Evolutionary conservation across 768 basidiomycete species (phyloP).

Genomic region (Agrocybe chaxingu): DNA sequence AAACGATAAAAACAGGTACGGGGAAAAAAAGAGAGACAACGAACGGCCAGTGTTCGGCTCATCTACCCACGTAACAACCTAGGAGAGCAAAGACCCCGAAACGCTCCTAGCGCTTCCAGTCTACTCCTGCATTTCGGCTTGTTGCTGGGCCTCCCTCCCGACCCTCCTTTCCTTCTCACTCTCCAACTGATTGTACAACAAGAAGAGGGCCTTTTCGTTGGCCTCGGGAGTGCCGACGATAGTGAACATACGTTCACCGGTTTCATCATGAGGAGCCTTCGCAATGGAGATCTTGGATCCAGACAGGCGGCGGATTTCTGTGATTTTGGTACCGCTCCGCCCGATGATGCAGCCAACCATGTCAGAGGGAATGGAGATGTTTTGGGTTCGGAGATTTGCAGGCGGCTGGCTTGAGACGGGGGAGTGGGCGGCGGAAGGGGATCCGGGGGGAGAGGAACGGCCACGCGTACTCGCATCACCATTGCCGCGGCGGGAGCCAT

Average conservation of each 20-base stretch:
- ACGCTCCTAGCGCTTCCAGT: not conserved
- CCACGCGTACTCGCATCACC: slow-evolving; percentile 49
- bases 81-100: slow-evolving; percentile 3
- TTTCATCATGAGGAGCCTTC: slow-evolving; percentile 98
- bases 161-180: slow-evolving; percentile 95
- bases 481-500: slow-evolving; percentile 59
- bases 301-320: slow-evolving; percentile 96
- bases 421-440: slow-evolving; percentile 41
- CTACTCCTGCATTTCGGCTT: slow-evolving; percentile 57
- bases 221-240: slow-evolving; percentile 95
- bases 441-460: slow-evolving; percentile 47
- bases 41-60: slow-evolving; percentile 1
- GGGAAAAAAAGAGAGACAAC: slow-evolving; percentile 7
- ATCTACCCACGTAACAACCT: slow-evolving; percentile 7
- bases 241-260: slow-evolving; percentile 99
- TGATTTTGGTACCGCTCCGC: slow-evolving; percentile 96
- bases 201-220: slow-evolving; percentile 96
- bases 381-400: slow-evolving; percentile 93
- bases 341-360: slow-evolving; percentile 99
- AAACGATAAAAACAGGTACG: slow-evolving; percentile 4
- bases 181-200: slow-evolving; percentile 96
- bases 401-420: slow-evolving; percentile 54
- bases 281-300: slow-evolving; percentile 99
- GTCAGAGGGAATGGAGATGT: slow-evolving; percentile 98
- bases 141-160: slow-evolving; percentile 77